Conservation (phyloP, 2,329 filamentous ascomycete species). For the Teratosphaeriaceae sp. region DNA sequence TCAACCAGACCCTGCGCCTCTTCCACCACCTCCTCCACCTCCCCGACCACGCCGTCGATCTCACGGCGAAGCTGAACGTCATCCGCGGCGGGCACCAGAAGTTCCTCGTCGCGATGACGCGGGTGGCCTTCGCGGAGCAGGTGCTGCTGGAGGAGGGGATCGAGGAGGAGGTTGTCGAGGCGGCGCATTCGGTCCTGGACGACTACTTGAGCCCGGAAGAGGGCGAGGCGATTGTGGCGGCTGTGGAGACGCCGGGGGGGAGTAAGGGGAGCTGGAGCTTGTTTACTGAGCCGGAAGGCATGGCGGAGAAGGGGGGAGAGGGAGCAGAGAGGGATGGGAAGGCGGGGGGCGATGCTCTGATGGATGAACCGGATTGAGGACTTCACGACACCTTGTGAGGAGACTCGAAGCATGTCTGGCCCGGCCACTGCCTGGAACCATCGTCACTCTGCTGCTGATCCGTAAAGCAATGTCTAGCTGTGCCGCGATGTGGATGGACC, state of each 20-base stretch:
- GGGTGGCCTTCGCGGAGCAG: slow-evolving; percentile 80
- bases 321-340: slow-evolving; percentile 4
- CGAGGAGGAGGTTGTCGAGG: slow-evolving; percentile 69
- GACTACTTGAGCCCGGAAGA: slow-evolving; percentile 74
- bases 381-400: neutral
- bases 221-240: slow-evolving; percentile 52
- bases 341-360: slow-evolving; percentile 11
- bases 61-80: slow-evolving; percentile 63
- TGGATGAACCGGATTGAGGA: slow-evolving; percentile 16
- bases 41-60: slow-evolving; percentile 55
- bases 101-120: slow-evolving; percentile 71
- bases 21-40: slow-evolving; percentile 52
- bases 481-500: too few relatives aligned
- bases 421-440: too few relatives aligned
- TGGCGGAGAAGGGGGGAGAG: neutral
- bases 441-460: too few relatives aligned
- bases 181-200: slow-evolving; percentile 76
- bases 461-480: too few relatives aligned
- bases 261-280: slow-evolving; percentile 9
- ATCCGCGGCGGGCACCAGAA: slow-evolving; percentile 71
- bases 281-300: neutral
- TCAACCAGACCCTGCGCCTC: slow-evolving; percentile 55
- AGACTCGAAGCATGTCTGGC: too few relatives aligned
- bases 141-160: slow-evolving; percentile 70
- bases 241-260: slow-evolving; percentile 35